A percentile compares a stretch with the other conserved stretches of the same genome.
Evolutionary conservation across 2,329 filamentous ascomycete genomes (phyloP).

Genomic region (Colletotrichum graminicola): DNA sequence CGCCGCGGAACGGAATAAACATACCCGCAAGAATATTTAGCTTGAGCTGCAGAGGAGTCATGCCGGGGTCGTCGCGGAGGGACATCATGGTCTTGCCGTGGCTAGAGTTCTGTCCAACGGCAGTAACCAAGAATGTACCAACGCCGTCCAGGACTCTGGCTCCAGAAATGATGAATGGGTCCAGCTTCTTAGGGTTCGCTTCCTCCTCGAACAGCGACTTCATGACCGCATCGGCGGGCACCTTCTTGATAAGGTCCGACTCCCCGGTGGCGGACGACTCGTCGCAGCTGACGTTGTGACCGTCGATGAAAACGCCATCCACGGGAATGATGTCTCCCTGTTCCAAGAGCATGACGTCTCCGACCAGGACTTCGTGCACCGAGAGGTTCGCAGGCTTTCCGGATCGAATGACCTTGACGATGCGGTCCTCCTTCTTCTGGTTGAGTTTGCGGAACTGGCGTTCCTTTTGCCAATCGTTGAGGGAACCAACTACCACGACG

Average conservation of each 20-base stretch:
- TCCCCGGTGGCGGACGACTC: slow-evolving; percentile 82
- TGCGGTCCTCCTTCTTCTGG: slow-evolving; percentile 81
- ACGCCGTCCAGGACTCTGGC: slow-evolving; percentile 73
- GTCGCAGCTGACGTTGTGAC: slow-evolving; percentile 70
- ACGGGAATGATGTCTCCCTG: slow-evolving; percentile 80
- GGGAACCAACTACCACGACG: slow-evolving; percentile 81
- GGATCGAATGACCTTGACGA: slow-evolving; percentile 80
- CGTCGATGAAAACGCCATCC: slow-evolving; percentile 75
- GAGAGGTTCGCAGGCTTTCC: slow-evolving; percentile 77
- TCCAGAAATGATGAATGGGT: slow-evolving; percentile 87
- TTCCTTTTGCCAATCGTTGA: slow-evolving; percentile 87
- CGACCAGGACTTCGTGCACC: slow-evolving; percentile 78
- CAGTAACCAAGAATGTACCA: slow-evolving; percentile 43
- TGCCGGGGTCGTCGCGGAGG: slow-evolving; percentile 43
- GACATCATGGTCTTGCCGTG: slow-evolving; percentile 45
- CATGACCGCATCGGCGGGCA: slow-evolving; percentile 69
- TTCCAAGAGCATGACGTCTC: slow-evolving; percentile 80
- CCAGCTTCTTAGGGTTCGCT: slow-evolving; percentile 65
- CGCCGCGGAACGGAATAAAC: background rate
- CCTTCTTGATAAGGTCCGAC: slow-evolving; percentile 79
- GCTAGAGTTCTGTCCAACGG: slow-evolving; percentile 43
- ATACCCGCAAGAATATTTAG: slow-evolving; percentile 44
- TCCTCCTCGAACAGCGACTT: slow-evolving; percentile 63
- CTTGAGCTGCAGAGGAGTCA: slow-evolving; percentile 45
- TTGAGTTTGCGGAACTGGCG: slow-evolving; percentile 85